These are phyloP conservation scores for Saposhnikovia divaricata DNA, from an alignment of 129 eudicot species.

Conservation along the genomic window DNA sequence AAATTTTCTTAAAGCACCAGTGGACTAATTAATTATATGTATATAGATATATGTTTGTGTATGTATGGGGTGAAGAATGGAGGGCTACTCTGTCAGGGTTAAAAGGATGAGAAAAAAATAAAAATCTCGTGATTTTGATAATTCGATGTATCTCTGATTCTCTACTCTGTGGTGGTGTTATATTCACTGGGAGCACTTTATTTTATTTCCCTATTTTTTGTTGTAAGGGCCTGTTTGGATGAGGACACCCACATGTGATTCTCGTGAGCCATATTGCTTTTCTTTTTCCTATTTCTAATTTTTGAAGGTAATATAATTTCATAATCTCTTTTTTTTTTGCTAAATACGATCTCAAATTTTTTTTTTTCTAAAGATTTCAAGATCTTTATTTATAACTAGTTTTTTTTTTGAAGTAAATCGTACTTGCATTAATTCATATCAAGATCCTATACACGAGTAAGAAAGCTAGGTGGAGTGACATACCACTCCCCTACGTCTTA, in stretches of 20 bases:
- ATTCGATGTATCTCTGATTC: not conserved
- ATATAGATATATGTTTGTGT: not conserved
- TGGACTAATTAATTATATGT: not conserved
- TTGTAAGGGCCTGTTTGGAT: not conserved
- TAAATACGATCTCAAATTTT: too few relatives aligned
- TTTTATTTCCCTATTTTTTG: not conserved
- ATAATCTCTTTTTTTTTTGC: too few relatives aligned
- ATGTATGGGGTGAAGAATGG: not conserved
- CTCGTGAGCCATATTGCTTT: not conserved
- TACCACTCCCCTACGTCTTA: too few relatives aligned
- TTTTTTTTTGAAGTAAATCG: too few relatives aligned
- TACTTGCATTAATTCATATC: too few relatives aligned
- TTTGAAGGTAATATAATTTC: too few relatives aligned
- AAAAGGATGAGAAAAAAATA: not conserved
- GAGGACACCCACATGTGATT: not conserved
- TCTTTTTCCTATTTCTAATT: too few relatives aligned
- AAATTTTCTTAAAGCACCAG: not conserved
- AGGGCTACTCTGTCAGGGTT: constrained; percentile 1
- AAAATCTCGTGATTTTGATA: not conserved
- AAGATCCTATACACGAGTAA: too few relatives aligned
- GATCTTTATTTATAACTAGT: too few relatives aligned
- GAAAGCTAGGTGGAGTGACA: too few relatives aligned
- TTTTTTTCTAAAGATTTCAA: too few relatives aligned
- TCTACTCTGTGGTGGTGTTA: too few relatives aligned
- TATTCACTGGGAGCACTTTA: not conserved